Percentiles rank a stretch among this genome's conserved stretches.
Conservation (phyloP, 140 eudicot species). For the Cichorium intybus region DNA sequence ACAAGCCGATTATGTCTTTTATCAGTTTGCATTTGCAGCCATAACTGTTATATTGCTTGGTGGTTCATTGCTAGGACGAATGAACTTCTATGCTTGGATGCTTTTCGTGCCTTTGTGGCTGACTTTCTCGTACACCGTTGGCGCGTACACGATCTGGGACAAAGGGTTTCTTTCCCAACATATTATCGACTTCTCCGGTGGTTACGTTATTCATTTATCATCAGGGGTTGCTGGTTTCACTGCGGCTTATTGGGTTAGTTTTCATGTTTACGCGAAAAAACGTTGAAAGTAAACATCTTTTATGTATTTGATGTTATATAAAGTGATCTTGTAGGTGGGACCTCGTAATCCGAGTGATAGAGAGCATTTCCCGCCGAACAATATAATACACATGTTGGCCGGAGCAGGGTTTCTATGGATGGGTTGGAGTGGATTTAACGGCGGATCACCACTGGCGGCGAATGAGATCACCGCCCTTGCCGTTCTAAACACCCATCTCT, state of each 20-base stretch:
- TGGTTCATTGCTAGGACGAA: conserved; percentile 73
- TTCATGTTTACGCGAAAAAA: not conserved
- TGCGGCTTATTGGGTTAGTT: conserved; percentile 72
- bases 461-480: conserved; percentile 58
- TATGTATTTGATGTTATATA: conserved; percentile 3
- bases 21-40: conserved; percentile 75
- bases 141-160: conserved; percentile 72
- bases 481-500: conserved; percentile 58
- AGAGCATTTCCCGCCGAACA: conserved; percentile 79
- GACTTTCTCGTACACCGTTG: conserved; percentile 65
- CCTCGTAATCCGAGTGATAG: conserved; percentile 61
- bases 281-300: not conserved
- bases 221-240: conserved; percentile 90
- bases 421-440: conserved; percentile 87
- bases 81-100: conserved; percentile 90
- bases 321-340: conserved; percentile 52
- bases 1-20: conserved; percentile 51
- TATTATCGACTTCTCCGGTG: conserved; percentile 65
- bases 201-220: conserved; percentile 68
- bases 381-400: conserved; percentile 65
- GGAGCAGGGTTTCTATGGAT: conserved; percentile 88
- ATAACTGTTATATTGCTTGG: conserved; percentile 67
- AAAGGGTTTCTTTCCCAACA: conserved; percentile 29
- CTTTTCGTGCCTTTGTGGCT: conserved; percentile 76
- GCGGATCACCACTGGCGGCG: conserved; percentile 65